Percentiles rank a stretch among this genome's conserved stretches.
phyloP scores from a whole-genome alignment of 2,329 filamentous ascomycete genomes.

The Nemania serpens region DNA sequence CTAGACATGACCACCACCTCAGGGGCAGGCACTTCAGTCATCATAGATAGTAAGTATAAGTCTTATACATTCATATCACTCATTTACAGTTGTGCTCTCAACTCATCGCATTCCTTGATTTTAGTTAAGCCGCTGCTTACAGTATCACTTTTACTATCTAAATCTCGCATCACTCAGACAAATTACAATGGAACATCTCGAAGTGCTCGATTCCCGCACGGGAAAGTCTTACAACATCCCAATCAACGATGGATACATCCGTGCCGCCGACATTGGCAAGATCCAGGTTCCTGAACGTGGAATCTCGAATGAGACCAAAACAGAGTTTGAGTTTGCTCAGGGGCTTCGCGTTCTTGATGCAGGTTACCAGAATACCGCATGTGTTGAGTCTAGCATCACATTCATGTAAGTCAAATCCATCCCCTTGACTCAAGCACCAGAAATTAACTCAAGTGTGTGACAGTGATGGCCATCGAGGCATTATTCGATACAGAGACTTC shows the following conservation, averaged over 20 bases:
- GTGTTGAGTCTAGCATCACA: constrained; percentile 38
- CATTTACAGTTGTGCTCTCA: constrained; percentile 5
- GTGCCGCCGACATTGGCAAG: constrained; percentile 31
- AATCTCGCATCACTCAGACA: neutral
- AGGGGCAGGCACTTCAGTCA: neutral
- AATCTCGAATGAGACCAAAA: constrained; percentile 10
- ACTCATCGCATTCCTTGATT: neutral
- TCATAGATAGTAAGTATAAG: neutral
- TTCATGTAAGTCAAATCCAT: constrained; percentile 29
- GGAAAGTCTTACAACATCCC: constrained; percentile 36
- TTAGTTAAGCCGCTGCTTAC: neutral
- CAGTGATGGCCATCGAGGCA: constrained; percentile 34
- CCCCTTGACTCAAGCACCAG: neutral
- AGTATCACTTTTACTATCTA: neutral
- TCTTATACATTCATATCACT: constrained; percentile 8
- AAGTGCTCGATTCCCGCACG: constrained; percentile 37
- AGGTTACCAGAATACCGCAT: constrained; percentile 36
- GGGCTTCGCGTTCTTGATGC: constrained; percentile 33
- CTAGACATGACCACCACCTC: neutral
- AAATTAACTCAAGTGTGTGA: constrained; percentile 3
- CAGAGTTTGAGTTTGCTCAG: constrained; percentile 16
- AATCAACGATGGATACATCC: constrained; percentile 33
- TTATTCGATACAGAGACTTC: constrained; percentile 34
- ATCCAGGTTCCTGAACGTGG: constrained; percentile 27
- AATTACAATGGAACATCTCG: constrained; percentile 32